Conservation (phyloP, 257 asterid species). For the Eustoma russellianum region DNA sequence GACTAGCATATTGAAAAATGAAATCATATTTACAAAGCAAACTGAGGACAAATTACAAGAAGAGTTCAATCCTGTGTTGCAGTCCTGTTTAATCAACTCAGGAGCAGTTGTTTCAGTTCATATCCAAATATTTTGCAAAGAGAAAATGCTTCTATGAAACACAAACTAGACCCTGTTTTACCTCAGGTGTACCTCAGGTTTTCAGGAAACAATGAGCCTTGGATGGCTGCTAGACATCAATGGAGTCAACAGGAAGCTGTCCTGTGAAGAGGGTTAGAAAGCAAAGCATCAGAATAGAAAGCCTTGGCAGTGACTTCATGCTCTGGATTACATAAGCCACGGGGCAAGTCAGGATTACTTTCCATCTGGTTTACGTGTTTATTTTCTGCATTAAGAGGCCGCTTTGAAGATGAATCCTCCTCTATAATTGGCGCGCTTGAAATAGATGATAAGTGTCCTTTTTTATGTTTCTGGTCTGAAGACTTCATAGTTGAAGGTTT, state of each 20-base stretch:
- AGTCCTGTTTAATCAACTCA: no score
- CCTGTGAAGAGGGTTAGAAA: conserved; percentile 45
- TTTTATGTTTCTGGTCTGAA: conserved; percentile 11
- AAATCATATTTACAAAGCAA: no score
- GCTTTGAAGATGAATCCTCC: conserved; percentile 10
- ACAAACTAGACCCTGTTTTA: no score
- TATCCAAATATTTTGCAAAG: no score
- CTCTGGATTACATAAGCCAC: conserved; percentile 42
- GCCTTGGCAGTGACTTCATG: conserved; percentile 45
- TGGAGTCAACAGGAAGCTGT: conserved; percentile 64
- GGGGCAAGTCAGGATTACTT: conserved; percentile 24
- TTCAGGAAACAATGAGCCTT: neutral
- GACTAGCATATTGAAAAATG: no score
- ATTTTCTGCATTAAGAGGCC: conserved; percentile 16
- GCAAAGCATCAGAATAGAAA: conserved; percentile 35
- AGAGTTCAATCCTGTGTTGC: no score
- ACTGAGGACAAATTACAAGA: no score
- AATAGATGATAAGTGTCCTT: conserved; percentile 1
- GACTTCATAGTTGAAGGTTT: conserved; percentile 12
- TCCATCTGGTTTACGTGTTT: conserved; percentile 17
- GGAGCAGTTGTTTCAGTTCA: neutral
- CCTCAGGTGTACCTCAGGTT: no score
- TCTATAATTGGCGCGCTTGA: conserved; percentile 4
- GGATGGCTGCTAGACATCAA: conserved; percentile 31
- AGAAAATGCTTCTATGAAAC: no score